Percentiles rank a stretch among this genome's conserved stretches.
These are phyloP conservation scores for Chaetomiaceae sp. DNA, from an alignment of 2,329 filamentous ascomycete species.

Conservation along the genomic window DNA sequence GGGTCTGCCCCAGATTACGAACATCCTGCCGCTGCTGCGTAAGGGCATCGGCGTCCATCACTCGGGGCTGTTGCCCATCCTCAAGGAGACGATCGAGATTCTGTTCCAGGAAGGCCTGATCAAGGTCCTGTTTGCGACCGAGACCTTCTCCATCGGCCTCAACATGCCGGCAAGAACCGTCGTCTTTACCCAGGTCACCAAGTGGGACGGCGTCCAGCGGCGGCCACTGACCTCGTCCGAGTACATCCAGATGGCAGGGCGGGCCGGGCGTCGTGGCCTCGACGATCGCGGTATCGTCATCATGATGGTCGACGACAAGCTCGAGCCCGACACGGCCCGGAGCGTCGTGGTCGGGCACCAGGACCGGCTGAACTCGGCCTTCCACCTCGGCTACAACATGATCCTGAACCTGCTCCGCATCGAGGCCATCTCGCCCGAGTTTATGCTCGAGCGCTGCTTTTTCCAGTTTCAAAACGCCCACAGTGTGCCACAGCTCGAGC, in stretches of 20 bases:
- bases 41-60: constrained; percentile 97
- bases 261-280: constrained; percentile 91
- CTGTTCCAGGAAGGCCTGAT: constrained; percentile 96
- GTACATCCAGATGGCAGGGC: constrained; percentile 98
- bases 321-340: constrained; percentile 90
- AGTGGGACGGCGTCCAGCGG: constrained; percentile 78
- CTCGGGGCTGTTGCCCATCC: constrained; percentile 85
- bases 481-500: constrained; percentile 76
- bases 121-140: constrained; percentile 95
- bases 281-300: constrained; percentile 98
- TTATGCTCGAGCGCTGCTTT: constrained; percentile 97
- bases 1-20: constrained; percentile 78
- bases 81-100: constrained; percentile 99
- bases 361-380: constrained; percentile 94
- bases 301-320: constrained; percentile 98
- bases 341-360: constrained; percentile 94
- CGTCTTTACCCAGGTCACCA: constrained; percentile 94
- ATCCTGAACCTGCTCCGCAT: constrained; percentile 92
- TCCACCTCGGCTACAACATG: constrained; percentile 99
- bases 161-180: constrained; percentile 99
- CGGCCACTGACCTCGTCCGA: constrained; percentile 90
- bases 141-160: constrained; percentile 96
- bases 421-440: constrained; percentile 98
- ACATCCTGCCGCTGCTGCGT: constrained; percentile 81
- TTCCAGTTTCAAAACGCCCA: constrained; percentile 97